Evolutionary conservation across 345 rosid species (phyloP).

Genomic region (Tarenaya hassleriana): DNA sequence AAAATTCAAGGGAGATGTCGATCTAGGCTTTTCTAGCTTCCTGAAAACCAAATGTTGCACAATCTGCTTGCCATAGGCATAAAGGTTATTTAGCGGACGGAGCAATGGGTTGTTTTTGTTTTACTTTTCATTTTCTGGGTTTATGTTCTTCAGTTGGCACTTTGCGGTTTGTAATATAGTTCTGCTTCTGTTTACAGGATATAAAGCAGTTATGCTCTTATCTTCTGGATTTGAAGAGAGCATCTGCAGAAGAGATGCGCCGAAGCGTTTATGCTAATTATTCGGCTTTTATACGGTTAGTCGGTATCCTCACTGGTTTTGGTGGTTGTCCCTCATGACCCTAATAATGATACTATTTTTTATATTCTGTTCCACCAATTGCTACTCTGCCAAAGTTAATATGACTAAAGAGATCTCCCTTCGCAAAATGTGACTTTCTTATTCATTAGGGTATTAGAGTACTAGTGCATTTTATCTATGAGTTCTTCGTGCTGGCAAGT

Average conservation of each 20-base stretch:
- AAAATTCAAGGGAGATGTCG: conserved; percentile 2
- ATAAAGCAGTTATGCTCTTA: conserved; percentile 69
- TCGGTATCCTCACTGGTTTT: conserved; percentile 7
- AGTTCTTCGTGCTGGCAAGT: background rate
- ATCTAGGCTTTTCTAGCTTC: conserved; percentile 3
- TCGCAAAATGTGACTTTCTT: background rate
- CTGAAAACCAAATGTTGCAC: background rate
- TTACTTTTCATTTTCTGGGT: background rate
- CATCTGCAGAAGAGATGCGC: conserved; percentile 98
- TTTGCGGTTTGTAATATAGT: background rate
- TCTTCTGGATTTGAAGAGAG: conserved; percentile 90
- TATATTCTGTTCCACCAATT: too few species aligned
- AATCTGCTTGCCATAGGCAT: background rate
- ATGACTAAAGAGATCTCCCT: conserved; percentile 5
- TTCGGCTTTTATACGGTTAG: conserved; percentile 89
- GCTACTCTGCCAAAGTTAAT: background rate
- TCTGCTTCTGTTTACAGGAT: conserved; percentile 47
- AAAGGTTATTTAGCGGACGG: background rate
- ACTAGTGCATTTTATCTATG: conserved; percentile 1
- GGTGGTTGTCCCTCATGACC: background rate
- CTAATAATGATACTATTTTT: background rate
- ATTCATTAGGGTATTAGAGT: background rate
- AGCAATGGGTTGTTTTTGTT: background rate
- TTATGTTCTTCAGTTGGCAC: too few species aligned
- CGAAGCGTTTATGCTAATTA: conserved; percentile 96